Percentiles rank a stretch among this genome's conserved stretches.
phyloP scores from a whole-genome alignment of 345 rosid genomes.

The Citrus reticulata region DNA sequence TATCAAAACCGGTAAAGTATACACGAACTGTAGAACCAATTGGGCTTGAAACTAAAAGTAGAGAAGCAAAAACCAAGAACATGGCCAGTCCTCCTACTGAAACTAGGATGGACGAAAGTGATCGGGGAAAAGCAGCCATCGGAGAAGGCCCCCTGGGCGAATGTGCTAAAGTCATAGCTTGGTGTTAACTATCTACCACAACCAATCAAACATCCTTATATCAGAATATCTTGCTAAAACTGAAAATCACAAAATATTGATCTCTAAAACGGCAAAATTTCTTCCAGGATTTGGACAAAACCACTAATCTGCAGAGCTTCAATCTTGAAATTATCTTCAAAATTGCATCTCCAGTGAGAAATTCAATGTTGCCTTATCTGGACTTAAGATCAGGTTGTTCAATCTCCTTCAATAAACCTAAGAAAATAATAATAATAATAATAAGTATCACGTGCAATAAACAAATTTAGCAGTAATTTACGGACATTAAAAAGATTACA shows the following conservation, averaged over 20 bases:
- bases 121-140: conserved; percentile 44
- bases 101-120: conserved; percentile 52
- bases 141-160: conserved; percentile 46
- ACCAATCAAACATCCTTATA: not conserved
- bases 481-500: not conserved
- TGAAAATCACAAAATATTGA: not conserved
- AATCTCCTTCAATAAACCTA: not conserved
- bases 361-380: not conserved
- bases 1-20: conserved; percentile 57
- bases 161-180: conserved; percentile 51
- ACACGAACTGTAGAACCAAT: conserved; percentile 49
- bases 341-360: not conserved
- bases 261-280: not conserved
- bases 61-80: conserved; percentile 63
- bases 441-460: not conserved
- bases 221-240: not conserved
- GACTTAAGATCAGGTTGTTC: not conserved
- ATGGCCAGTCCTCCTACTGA: conserved; percentile 61
- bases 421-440: not conserved
- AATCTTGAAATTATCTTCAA: not conserved
- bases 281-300: not conserved
- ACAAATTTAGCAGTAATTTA: not conserved
- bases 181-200: conserved; percentile 4
- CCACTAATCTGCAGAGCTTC: not conserved
- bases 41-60: conserved; percentile 58